Percentiles rank a stretch among this genome's conserved stretches.
These are phyloP conservation scores for Oropetium thomaeum DNA, from an alignment of 176 grass and related monocot genomes.

Conservation along the genomic window DNA sequence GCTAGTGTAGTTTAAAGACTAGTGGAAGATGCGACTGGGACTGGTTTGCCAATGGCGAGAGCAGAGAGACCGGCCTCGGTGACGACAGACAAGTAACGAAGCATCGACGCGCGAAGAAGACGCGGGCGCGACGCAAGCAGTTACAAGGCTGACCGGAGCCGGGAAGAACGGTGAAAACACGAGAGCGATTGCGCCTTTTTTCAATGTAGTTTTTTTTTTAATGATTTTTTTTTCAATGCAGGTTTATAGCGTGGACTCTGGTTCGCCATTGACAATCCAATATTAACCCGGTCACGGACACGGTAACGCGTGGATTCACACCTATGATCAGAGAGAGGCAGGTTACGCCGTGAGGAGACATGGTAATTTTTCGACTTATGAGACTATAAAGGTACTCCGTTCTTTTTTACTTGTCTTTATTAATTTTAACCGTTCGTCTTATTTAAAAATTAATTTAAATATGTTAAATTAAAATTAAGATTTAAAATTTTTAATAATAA, in stretches of 20 bases:
- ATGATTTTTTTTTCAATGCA: neutral
- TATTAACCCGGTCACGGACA: no score
- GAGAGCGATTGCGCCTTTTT: no score
- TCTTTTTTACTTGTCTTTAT: no score
- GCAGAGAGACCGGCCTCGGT: neutral
- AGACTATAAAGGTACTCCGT: no score
- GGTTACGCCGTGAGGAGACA: no score
- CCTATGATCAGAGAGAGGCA: no score
- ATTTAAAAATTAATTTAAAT: no score
- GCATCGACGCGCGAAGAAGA: neutral
- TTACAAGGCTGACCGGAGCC: neutral
- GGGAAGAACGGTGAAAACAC: neutral
- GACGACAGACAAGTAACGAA: neutral
- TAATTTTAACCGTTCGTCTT: no score
- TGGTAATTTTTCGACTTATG: no score
- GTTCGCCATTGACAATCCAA: neutral
- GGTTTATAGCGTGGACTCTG: slow-evolving; percentile 6
- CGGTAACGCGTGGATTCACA: no score
- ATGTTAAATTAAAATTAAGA: no score
- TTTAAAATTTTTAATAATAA: no score
- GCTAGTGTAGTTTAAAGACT: neutral
- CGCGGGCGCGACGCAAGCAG: neutral
- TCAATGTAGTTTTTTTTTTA: slow-evolving; percentile 1
- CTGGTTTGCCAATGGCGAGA: slow-evolving; percentile 14
- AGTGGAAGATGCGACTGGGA: neutral